Evolutionary conservation across 495 filamentous ascomycete species (phyloP).

Genomic region (Aspergillus campestris): DNA sequence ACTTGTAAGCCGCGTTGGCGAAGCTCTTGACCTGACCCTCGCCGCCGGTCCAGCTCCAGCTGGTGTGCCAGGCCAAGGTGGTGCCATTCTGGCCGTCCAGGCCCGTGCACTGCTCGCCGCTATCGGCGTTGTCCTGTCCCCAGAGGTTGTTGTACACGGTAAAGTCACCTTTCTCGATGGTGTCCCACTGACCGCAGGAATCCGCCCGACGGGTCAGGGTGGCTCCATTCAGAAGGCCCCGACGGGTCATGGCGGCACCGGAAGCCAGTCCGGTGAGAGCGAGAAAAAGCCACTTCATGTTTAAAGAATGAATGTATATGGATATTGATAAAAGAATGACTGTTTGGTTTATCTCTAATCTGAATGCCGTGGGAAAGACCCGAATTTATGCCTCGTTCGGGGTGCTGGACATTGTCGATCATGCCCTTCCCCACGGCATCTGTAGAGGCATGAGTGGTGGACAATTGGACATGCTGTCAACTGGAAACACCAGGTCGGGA

Average conservation of each 20-base stretch:
- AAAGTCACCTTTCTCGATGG: conserved; percentile 35
- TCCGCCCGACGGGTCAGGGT: conserved; percentile 34
- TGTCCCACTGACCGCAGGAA: conserved; percentile 44
- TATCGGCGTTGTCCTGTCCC: conserved; percentile 32
- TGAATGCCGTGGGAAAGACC: too few relatives aligned
- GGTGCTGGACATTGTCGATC: too few relatives aligned
- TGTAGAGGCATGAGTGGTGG: too few relatives aligned
- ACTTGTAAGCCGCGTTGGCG: conserved; percentile 43
- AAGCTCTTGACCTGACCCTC: conserved; percentile 50
- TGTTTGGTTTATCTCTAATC: neutral
- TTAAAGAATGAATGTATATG: conserved; percentile 5
- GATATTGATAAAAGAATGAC: neutral
- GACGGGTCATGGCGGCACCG: conserved; percentile 28
- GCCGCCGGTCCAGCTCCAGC: conserved; percentile 49
- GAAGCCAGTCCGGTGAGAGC: conserved; percentile 25
- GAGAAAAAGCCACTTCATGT: conserved; percentile 30
- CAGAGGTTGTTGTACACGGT: conserved; percentile 50
- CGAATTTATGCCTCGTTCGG: too few relatives aligned
- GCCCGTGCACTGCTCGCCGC: conserved; percentile 50
- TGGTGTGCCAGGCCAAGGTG: conserved; percentile 47
- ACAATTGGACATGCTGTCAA: too few relatives aligned
- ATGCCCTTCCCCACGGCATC: too few relatives aligned
- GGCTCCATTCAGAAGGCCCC: neutral
- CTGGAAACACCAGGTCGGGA: too few relatives aligned
- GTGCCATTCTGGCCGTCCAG: conserved; percentile 38